Evolutionary conservation across 306 rosid species (phyloP), one percentile per base, ranked within the genome.

Genomic region (Corylus heterophylla): DNA sequence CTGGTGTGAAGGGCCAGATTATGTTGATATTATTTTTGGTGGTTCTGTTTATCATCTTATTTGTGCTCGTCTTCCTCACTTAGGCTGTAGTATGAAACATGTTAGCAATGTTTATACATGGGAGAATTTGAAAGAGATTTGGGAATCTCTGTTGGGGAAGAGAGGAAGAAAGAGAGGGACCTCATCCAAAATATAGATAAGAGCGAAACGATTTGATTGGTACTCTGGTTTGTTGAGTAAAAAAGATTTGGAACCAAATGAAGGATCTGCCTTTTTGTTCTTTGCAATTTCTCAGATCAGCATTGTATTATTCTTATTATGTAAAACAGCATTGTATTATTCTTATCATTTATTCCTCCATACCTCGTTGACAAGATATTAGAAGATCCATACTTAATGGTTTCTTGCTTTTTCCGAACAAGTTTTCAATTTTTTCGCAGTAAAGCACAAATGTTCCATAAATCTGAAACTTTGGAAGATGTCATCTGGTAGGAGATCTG

Each of bases 1-100:
- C 99, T 16, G 85, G 98, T 59, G 88, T 86, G 12, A 96, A 93
- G 87, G 99, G 99, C 56, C 98, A 96, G 91, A 44, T 88, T 16
- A 87, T 89, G 97, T 87, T 94, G 98, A 88, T 94, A 76, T 72
- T 90, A 78, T 93, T 88, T 76, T 89, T 94, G 89, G 84, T 94
- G 79, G 97, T 81, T 8, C 75, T 96, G 79, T 96, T 96, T 84
- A 87, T 96, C 74, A 85, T 96, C 80, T 94, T 95, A 78, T 95
- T 95, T 79, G 92, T 94, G 52, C 79, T 94, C 86, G 98, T 95
- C 73, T 95, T 95, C 87, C 83, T 95, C 83, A 91, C 94, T 70
- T 95, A 92, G 86, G 82, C 85, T 58, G 62, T 52, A 74, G 69
- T 59, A 29, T 37, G 61, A 76, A 62, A 42, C 81, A 13, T 63